Evolutionary conservation across 2,329 filamentous ascomycete genomes (phyloP).

Genomic region (Epichloe baconii): DNA sequence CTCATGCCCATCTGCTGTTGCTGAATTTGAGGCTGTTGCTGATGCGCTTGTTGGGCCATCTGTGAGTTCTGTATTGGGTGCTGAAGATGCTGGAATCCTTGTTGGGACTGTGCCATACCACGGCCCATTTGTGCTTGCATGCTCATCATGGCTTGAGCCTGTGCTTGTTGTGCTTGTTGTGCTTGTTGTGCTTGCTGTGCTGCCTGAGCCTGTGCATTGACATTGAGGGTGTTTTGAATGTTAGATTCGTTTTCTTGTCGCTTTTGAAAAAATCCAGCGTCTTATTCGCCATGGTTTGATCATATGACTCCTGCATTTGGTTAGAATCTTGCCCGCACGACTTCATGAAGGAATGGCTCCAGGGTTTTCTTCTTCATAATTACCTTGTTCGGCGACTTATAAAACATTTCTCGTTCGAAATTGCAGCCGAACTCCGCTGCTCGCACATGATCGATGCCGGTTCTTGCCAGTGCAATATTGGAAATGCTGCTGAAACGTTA

Average conservation of each 20-base stretch:
- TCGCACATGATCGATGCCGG: conserved; percentile 25
- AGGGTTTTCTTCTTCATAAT: not conserved
- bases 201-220: conserved; percentile 25
- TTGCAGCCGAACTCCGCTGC: conserved; percentile 28
- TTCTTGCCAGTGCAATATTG: conserved; percentile 35
- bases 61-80: conserved; percentile 44
- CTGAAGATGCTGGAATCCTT: conserved; percentile 44
- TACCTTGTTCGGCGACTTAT: conserved; percentile 35
- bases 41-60: conserved; percentile 27
- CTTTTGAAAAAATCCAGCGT: conserved; percentile 35
- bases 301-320: conserved; percentile 32
- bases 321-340: conserved; percentile 5
- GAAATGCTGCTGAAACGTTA: conserved; percentile 28
- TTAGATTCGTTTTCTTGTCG: conserved; percentile 36
- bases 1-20: conserved; percentile 22
- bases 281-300: conserved; percentile 32
- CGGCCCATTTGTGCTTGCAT: conserved; percentile 40
- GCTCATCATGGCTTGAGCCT: conserved; percentile 36
- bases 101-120: conserved; percentile 35
- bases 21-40: conserved; percentile 13
- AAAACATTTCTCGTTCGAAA: conserved; percentile 35
- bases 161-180: conserved; percentile 16
- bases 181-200: conserved; percentile 17
- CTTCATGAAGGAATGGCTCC: not conserved
- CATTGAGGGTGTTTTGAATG: conserved; percentile 37